These are phyloP conservation scores for Pseudocercospora fuligena DNA, from an alignment of 2,329 filamentous ascomycete genomes.

Conservation along the genomic window DNA sequence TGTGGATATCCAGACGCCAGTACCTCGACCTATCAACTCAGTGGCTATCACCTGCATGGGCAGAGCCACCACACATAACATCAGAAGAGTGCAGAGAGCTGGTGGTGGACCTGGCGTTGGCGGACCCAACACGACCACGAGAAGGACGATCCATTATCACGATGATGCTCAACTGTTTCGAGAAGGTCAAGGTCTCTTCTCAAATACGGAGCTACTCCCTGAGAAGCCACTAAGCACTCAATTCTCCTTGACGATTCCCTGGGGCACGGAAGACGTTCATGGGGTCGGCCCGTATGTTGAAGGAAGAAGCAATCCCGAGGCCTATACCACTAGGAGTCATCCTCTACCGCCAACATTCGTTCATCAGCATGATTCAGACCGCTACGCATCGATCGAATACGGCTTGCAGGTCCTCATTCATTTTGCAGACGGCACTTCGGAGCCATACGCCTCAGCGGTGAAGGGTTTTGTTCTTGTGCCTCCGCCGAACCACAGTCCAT, in stretches of 20 bases:
- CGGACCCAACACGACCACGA: background rate
- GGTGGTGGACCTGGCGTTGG: background rate
- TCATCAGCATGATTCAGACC: background rate
- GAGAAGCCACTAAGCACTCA: background rate
- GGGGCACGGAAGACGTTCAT: background rate
- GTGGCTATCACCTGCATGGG: background rate
- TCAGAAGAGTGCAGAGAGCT: background rate
- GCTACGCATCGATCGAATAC: constrained; percentile 5
- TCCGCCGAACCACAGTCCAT: background rate
- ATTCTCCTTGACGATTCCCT: constrained; percentile 3
- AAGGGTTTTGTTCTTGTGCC: background rate
- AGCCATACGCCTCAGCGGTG: constrained; percentile 2
- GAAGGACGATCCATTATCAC: constrained; percentile 3
- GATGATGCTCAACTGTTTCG: background rate
- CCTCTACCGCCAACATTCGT: background rate
- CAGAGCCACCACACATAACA: background rate
- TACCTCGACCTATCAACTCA: background rate
- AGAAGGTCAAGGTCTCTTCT: background rate
- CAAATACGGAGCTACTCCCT: background rate
- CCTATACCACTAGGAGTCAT: background rate
- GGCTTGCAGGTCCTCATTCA: constrained; percentile 1
- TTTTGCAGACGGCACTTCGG: background rate
- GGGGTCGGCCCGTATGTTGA: background rate
- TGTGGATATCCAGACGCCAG: background rate
- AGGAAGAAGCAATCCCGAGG: background rate